These are phyloP conservation scores for Candida verbasci DNA, from an alignment of 805 yeast species.

Conservation along the genomic window DNA sequence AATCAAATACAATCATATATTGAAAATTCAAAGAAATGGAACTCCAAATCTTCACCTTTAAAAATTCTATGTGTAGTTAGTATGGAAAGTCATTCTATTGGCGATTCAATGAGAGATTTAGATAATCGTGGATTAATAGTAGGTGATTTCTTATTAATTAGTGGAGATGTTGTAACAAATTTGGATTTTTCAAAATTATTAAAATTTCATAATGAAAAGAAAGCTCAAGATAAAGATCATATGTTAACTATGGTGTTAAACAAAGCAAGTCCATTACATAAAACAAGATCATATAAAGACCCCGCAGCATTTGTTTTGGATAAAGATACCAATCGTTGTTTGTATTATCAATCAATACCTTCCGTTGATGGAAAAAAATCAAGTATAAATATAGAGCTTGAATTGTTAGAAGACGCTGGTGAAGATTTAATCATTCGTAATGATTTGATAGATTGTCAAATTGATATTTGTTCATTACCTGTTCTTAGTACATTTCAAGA, in stretches of 20 bases:
- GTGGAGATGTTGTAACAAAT: conserved; percentile 96
- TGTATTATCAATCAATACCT: conserved; percentile 79
- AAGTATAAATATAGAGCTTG: conserved; percentile 69
- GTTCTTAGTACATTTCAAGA: conserved; percentile 96
- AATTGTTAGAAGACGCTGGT: conserved; percentile 68
- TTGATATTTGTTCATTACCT: conserved; percentile 90
- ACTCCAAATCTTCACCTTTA: conserved; percentile 68
- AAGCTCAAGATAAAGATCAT: conserved; percentile 77
- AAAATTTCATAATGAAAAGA: conserved; percentile 68
- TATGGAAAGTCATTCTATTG: conserved; percentile 85
- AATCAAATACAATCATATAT: conserved; percentile 82
- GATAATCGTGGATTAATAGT: conserved; percentile 87
- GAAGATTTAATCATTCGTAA: conserved; percentile 76
- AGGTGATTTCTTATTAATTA: conserved; percentile 83
- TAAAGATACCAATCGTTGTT: conserved; percentile 65
- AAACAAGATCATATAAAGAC: conserved; percentile 75
- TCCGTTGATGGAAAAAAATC: conserved; percentile 36
- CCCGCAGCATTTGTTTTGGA: conserved; percentile 86
- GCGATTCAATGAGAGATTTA: conserved; percentile 95
- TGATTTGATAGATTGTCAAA: conserved; percentile 93
- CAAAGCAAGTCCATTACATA: conserved; percentile 77
- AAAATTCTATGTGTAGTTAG: conserved; percentile 73
- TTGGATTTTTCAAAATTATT: conserved; percentile 72
- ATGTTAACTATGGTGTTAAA: conserved; percentile 92
- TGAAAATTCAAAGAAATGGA: conserved; percentile 69